Evolutionary conservation across 2,329 filamentous ascomycete species (phyloP), one percentile per base, ranked within the genome.

Genomic region (Colletotrichum somersetense): DNA sequence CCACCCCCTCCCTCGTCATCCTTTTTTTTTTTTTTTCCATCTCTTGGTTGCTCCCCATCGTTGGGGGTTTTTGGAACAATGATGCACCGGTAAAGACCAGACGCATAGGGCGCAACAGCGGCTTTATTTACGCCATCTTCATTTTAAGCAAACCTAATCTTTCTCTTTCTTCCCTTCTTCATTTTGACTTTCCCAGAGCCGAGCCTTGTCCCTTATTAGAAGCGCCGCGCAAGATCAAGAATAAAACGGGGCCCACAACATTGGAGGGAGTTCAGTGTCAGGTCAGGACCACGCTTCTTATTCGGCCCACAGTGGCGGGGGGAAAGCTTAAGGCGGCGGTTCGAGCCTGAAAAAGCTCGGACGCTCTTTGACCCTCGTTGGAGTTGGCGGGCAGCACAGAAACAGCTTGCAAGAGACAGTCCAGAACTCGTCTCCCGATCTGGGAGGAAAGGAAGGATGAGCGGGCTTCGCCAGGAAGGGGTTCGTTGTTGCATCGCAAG

Each of bases 341-440:
- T 72, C 58, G 59, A 64, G 65, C 69, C 69, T 69, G 8, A 55
- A 38, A 68, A 64, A 64, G 69, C 66, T 72, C 69, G 55, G 69
- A 56, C 69, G 46, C 53, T 69, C 66, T 69, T 69, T 72, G 66
- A 72, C 69, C 66, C 53, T 72, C 44, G 20, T 18, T 35, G 23
- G 23, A 42, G 23, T 46, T 46, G 23, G 40, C 48, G 58, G 5
- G 33, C 30, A 57, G n/a, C 55, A 35, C 35, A 58, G 55, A 40
- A n/a, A 26, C 35, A 14, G 40, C n/a, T 38, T 56, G 20, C 53
- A 56, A 58, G 55, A 40, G 35, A 42, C 35, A 8, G 23, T 8
- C n/a, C 18, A 14, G 35, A 30, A 30, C 4, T 30, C 14, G 18
- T 35, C 3, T 46, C 46, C 26, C 8, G 12, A 33, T n/a, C 33